Evolutionary conservation across 108 stramenopile species (phyloP), one percentile per base, ranked within the genome.

Genomic region (Discostella stelligeroides): DNA sequence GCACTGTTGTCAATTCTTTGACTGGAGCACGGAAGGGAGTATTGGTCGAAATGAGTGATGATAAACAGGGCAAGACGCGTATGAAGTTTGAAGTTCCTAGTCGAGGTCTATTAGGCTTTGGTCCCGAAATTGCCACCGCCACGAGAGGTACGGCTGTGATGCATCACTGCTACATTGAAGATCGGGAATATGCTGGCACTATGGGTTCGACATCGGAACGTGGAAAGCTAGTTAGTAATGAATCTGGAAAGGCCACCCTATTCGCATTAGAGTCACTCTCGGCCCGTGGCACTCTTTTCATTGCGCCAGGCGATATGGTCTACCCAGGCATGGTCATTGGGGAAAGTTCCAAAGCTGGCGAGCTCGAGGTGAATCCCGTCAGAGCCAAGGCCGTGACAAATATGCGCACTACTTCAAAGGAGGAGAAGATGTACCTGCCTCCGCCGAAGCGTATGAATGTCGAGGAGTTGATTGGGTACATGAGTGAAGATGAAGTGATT

Each of bases 321-420:
- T 95, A 97, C 73, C 72, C 91, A 61, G 97, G 98, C 42, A 98
- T 98, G 98, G 88, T 99, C 10, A 85, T 99, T 45, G 98, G 98
- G 6, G 94, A 98, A 70, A 83, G 91, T 72, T 81, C 67, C 62
- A 75, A 75, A 50, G 34, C 76, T 7, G 88, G 85, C 25, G 95
- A 96, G 60, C 69, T 96, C 9, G 84, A 90, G 53, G 96, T 97
- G 25, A 97, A 97, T 65, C 84, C 95, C 9, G 93, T 96, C 43
- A 81, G 91, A 49, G 85, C 95, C 40, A 99, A 99, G 83, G 88
- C 81, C 24, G 63, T 85, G 11, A 97, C 82, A 40, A 99, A 99
- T 76, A 96, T 99, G 80, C 77, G 98, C 30, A 95, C 97, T 0
- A 85, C 89, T 25, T 73, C 69, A 62, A 97, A 97, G 77, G 97